These are phyloP conservation scores for Xanthoconium purpureum DNA, from an alignment of 768 basidiomycete species.

Conservation along the genomic window DNA sequence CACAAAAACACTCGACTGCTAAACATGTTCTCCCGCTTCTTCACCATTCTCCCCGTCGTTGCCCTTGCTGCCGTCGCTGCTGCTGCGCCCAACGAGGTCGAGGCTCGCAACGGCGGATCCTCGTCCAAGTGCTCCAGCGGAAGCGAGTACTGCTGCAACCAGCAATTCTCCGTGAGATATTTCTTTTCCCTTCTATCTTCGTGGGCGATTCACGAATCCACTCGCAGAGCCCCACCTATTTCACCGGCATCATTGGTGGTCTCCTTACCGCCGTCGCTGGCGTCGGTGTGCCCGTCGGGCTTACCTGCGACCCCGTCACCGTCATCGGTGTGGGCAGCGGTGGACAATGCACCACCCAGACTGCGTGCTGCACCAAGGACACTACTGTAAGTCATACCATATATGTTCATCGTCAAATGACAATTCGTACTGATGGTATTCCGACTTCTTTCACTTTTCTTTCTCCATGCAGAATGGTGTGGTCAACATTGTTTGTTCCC, in stretches of 20 bases:
- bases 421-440: too few relatives aligned
- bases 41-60: slow-evolving; percentile 9
- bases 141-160: too few relatives aligned
- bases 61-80: slow-evolving; percentile 1
- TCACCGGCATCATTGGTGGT: background rate
- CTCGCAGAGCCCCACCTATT: background rate
- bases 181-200: too few relatives aligned
- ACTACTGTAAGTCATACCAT: background rate
- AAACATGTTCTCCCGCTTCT: slow-evolving; percentile 8
- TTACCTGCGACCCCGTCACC: background rate
- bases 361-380: background rate
- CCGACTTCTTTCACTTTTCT: too few relatives aligned
- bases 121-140: too few relatives aligned
- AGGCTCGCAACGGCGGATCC: background rate
- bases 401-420: too few relatives aligned
- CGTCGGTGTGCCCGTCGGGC: background rate
- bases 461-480: background rate
- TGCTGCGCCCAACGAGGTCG: slow-evolving; percentile 2
- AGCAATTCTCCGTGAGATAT: too few relatives aligned
- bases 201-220: background rate
- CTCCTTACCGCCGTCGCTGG: background rate
- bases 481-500: background rate
- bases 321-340: background rate
- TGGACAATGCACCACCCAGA: background rate
- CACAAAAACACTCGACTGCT: background rate